Conservation (phyloP, 352 stramenopile genomes). For the Phytophthora idaei region DNA sequence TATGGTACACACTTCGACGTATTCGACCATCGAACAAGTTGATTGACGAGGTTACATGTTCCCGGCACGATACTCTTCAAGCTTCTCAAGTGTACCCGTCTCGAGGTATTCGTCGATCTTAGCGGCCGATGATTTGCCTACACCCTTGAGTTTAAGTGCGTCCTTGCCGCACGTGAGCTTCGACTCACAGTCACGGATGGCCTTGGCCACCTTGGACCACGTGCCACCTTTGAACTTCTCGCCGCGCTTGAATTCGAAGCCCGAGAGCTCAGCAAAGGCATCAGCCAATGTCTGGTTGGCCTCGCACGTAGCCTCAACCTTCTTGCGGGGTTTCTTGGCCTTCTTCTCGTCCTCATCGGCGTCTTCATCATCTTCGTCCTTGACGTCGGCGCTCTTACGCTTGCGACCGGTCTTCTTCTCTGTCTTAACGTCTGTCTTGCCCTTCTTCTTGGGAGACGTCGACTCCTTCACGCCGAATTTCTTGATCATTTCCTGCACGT, state of each 20-base stretch:
- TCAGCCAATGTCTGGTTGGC: slow-evolving; percentile 78
- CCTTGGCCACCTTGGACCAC: slow-evolving; percentile 89
- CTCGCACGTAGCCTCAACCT: slow-evolving; percentile 52
- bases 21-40: neutral
- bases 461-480: slow-evolving; percentile 73
- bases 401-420: slow-evolving; percentile 43
- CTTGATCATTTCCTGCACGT: slow-evolving; percentile 68
- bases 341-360: slow-evolving; percentile 56
- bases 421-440: slow-evolving; percentile 29
- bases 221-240: slow-evolving; percentile 88
- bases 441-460: slow-evolving; percentile 44
- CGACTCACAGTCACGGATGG: slow-evolving; percentile 72
- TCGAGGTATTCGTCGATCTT: slow-evolving; percentile 91
- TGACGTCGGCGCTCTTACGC: slow-evolving; percentile 36
- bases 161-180: slow-evolving; percentile 77
- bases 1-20: too few relatives aligned
- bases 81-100: slow-evolving; percentile 74
- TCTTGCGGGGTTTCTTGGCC: slow-evolving; percentile 63
- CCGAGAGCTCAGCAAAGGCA: slow-evolving; percentile 81
- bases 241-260: slow-evolving; percentile 88
- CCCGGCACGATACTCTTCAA: slow-evolving; percentile 86
- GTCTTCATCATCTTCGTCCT: slow-evolving; percentile 48
- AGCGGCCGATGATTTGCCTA: slow-evolving; percentile 77
- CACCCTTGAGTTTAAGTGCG: slow-evolving; percentile 82
- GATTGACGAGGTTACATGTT: slow-evolving; percentile 62